Conservation (phyloP, 805 yeast genomes). For the Candida germanica region DNA sequence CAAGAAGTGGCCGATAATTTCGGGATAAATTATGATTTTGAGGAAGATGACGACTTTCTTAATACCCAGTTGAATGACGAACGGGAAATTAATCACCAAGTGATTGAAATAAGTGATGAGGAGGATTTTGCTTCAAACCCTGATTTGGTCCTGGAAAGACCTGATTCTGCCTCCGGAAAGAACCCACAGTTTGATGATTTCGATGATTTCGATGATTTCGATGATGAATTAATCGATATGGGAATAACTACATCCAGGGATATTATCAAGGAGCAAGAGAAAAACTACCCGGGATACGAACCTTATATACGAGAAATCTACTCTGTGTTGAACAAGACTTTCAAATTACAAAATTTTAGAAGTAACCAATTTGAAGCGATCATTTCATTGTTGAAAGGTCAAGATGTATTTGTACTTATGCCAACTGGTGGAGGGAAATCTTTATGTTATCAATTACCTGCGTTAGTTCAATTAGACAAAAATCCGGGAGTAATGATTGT, state of each 20-base stretch:
- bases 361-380: slow-evolving; percentile 86
- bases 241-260: slow-evolving; percentile 16
- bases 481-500: slow-evolving; percentile 88
- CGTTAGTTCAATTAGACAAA: slow-evolving; percentile 79
- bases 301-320: slow-evolving; percentile 73
- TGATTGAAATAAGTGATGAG: slow-evolving; percentile 38
- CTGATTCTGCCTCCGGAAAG: background rate
- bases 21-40: slow-evolving; percentile 23
- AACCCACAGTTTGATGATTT: background rate
- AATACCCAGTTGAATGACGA: slow-evolving; percentile 42
- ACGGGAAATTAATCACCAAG: slow-evolving; percentile 29
- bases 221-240: slow-evolving; percentile 22
- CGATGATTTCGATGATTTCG: slow-evolving; percentile 7
- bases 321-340: slow-evolving; percentile 51
- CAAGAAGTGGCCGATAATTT: slow-evolving; percentile 32
- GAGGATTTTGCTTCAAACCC: slow-evolving; percentile 18
- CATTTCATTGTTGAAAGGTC: slow-evolving; percentile 68
- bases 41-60: slow-evolving; percentile 15
- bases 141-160: background rate
- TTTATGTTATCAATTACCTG: slow-evolving; percentile 92
- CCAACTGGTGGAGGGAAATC: slow-evolving; percentile 99
- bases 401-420: slow-evolving; percentile 92
- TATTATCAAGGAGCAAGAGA: slow-evolving; percentile 12
- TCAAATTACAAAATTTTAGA: slow-evolving; percentile 67
- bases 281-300: slow-evolving; percentile 31